Evolutionary conservation across 164 flowering plant genomes (phyloP), one percentile per base, ranked within the genome.

Genomic region (Dillenia suffruticosa): DNA sequence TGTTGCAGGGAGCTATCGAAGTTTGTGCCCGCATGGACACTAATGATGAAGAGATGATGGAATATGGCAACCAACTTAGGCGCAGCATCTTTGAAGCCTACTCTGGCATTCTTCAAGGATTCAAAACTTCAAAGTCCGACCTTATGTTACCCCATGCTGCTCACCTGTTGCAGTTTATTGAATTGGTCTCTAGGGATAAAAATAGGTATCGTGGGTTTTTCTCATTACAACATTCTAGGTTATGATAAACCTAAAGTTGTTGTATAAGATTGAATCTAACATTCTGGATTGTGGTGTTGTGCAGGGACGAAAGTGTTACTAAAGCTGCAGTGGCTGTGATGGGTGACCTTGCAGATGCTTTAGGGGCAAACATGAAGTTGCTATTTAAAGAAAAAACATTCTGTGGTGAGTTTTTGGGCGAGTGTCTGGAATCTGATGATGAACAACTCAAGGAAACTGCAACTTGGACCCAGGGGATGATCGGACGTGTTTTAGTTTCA

Each of bases 11-110:
- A 43, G 97, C 97, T 19, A 73, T 90, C 9, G 83, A 81, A 72
- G 14, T 85, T n/a, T 84, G 85, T 82, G 90, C 89, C 1, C 71
- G 70, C 58, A 72, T 85, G 72, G 85, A 82, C 46, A 56, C 68
- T 24, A 69, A 48, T 46, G 97, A 90, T 67, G 93, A 90, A 53
- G 95, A 90, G 64, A 74, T 86, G 81, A 54, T 83, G 73, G 97
- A 90, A 47, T 90, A 90, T 70, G 84, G 83, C 3, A 84, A 90
- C 68, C 95, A 82, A 68, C 85, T 90, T 5, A 82, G 84, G 69
- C 81, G 88, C 44, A 85, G 95, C 58, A 88, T 90, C 22, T 82
- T 85, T 59, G 95, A 90, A 75, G 97, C 97, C 45, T 90, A 88
- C 68, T 88, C 97, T 3, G 97, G 97, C 14, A 79, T 90, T 44